These are phyloP conservation scores for Aphanoascus verrucosus DNA, from an alignment of 2,329 filamentous ascomycete species.

Conservation along the genomic window DNA sequence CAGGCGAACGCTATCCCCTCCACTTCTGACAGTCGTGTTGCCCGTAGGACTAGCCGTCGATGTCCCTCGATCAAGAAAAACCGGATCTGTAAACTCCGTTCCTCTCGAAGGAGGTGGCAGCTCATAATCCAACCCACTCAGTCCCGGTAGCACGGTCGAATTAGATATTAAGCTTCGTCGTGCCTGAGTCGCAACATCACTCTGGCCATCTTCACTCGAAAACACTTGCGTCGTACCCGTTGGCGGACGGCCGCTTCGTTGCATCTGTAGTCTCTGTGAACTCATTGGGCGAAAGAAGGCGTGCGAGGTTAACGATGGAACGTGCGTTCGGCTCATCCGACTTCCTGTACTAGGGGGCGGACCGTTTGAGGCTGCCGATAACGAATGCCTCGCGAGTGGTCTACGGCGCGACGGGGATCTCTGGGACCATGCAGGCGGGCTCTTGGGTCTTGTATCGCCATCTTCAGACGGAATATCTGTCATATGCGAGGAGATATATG, in stretches of 20 bases:
- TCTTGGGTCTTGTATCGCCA: slow-evolving; percentile 39
- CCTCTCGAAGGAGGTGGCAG: slow-evolving; percentile 60
- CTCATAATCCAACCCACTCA: slow-evolving; percentile 33
- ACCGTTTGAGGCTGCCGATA: slow-evolving; percentile 20
- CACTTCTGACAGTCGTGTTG: slow-evolving; percentile 49
- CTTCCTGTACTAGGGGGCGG: slow-evolving; percentile 49
- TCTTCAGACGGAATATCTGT: slow-evolving; percentile 50
- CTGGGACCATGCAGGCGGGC: slow-evolving; percentile 30
- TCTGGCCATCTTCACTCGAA: slow-evolving; percentile 35
- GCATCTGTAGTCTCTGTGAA: slow-evolving; percentile 84
- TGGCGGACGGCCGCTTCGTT: slow-evolving; percentile 52
- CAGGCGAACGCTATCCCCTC: slow-evolving; percentile 69
- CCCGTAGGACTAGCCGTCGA: slow-evolving; percentile 63
- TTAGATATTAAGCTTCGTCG: slow-evolving; percentile 52
- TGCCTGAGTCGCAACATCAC: slow-evolving; percentile 40
- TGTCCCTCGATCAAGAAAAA: slow-evolving; percentile 58
- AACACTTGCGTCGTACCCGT: slow-evolving; percentile 25
- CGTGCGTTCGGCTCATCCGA: slow-evolving; percentile 70
- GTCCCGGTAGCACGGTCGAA: slow-evolving; percentile 34
- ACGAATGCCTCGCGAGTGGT: slow-evolving; percentile 13
- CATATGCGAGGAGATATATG: slow-evolving; percentile 57
- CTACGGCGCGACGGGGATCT: slow-evolving; percentile 28
- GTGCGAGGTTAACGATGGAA: slow-evolving; percentile 75
- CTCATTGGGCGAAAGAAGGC: slow-evolving; percentile 97
- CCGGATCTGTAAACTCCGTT: slow-evolving; percentile 68